Evolutionary conservation across 192 early-diverging fungal species (phyloP), one percentile per base, ranked within the genome.

Genomic region (Diversispora eburnea): DNA sequence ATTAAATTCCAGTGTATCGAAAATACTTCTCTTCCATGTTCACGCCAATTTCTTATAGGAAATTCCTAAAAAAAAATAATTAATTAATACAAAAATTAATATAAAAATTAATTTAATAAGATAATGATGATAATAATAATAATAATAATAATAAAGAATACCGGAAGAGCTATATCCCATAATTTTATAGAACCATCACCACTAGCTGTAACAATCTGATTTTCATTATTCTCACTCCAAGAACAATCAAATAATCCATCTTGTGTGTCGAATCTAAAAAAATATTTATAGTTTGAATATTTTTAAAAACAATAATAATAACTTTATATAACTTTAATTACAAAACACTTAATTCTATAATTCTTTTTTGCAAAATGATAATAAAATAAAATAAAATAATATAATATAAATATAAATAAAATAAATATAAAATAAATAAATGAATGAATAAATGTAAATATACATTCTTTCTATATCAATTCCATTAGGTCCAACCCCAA

Each of bases 121-220:
- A 22, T 56, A 46, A 48, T 39, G 22, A 10, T 8, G 49, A 42
- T 43, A 12, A 54, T 67, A 17, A 48, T 19, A 12, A 17, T 15
- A 47, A 19, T 8, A 52, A 67, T 65, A 43, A 33, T 19, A 56
- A 12, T 4, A 68, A 13, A 57, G 12, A 41, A n/a, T 84, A 95
- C 93, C 13, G 85, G 57, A 67, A 96, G 74, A 5, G 91, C 91
- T 1, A 91, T 87, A 78, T 99, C 98, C 90, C 92, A 99, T 55
- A 99, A 84, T 76, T 94, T 97, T 52, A 99, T 88, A 71, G 90
- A 91, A 48, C 98, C 98, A 76, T 99, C 98, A 54, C 98, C 98
- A 75, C 91, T 92, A 41, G 89, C 86, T 13, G 93, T 94, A 0
- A 91, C 89, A 33, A 99, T 65, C 71, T 99, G 98, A 79, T 96